Evolutionary conservation across 2,329 filamentous ascomycete genomes (phyloP), one percentile per base, ranked within the genome.

Genomic region (Venturia asperata): DNA sequence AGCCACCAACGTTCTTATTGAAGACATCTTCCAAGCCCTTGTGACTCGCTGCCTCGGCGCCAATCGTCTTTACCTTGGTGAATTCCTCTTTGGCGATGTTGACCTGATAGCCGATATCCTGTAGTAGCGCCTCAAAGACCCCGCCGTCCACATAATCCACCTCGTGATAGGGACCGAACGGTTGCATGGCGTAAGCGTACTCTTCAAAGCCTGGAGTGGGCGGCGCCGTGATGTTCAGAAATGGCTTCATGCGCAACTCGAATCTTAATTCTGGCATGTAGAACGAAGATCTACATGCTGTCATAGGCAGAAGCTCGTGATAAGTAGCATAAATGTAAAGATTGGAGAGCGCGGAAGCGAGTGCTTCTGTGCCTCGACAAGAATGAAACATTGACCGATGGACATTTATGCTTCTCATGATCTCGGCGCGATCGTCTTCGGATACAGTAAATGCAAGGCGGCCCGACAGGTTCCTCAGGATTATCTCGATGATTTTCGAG

Each of bases 241-340:
- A 96, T 0, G 91, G 90, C 71, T 89, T 90, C 90, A 96, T 94
- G 66, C 92, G 88, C 11, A 95, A 78, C 69, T 94, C 89, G 74
- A 94, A 92, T 15, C 91, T 86, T 5, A 92, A 78, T 41, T 80
- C 76, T 66, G 89, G 83, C 19, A 83, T 84, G 65, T 86, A 85
- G 73, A 92, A 95, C 0, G 88, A 86, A 1, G 85, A 39, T 24
- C 56, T 47, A 15, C 6, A 78, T 0, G 75, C 74, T 5, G 80
- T 83, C 0, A 77, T 66, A 62, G 79, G 76, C 69, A 91, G 69
- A 39, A 83, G 70, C 0, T 73, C 69, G 7, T 89, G 79, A 10
- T 89, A 86, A 37, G 80, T 74, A 1, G 94, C 79, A 0, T 86
- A 79, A 0, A 83, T 83, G 75, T 92, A 93, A 24, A 96, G 78